A percentile compares a stretch with the other conserved stretches of the same genome.
Evolutionary conservation across 495 filamentous ascomycete species (phyloP).

Genomic region (Xylaria cubensis): DNA sequence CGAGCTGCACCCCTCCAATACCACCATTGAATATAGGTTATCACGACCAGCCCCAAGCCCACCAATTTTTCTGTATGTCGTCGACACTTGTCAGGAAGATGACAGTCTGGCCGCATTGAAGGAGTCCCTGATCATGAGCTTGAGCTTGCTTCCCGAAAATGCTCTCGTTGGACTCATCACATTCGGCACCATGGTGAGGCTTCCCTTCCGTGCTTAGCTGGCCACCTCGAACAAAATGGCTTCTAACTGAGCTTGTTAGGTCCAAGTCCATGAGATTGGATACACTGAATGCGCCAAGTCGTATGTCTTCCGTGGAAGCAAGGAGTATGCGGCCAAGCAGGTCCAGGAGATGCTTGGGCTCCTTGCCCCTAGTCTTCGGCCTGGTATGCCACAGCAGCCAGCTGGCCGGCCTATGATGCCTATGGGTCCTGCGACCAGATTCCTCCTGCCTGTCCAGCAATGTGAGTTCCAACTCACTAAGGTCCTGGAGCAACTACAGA

Average conservation of each 20-base stretch:
- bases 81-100: constrained; percentile 98
- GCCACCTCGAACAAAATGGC: neutral
- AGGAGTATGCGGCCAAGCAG: constrained; percentile 95
- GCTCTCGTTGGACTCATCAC: constrained; percentile 95
- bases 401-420: constrained; percentile 72
- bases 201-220: neutral
- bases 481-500: constrained; percentile 94
- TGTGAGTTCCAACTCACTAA: constrained; percentile 99
- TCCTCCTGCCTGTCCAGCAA: constrained; percentile 92
- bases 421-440: constrained; percentile 83
- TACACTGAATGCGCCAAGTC: constrained; percentile 99
- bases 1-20: constrained; percentile 91
- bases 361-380: constrained; percentile 69
- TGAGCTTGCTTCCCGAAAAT: constrained; percentile 91
- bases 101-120: constrained; percentile 95
- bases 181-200: constrained; percentile 89
- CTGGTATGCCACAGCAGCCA: constrained; percentile 76
- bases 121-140: constrained; percentile 95
- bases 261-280: constrained; percentile 97
- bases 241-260: constrained; percentile 58
- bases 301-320: constrained; percentile 98
- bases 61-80: constrained; percentile 96
- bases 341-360: constrained; percentile 99
- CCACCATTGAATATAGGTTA: constrained; percentile 96
- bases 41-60: constrained; percentile 90